phyloP scores from a whole-genome alignment of 1,284 basidiomycete species.

The Puccinia horiana region DNA sequence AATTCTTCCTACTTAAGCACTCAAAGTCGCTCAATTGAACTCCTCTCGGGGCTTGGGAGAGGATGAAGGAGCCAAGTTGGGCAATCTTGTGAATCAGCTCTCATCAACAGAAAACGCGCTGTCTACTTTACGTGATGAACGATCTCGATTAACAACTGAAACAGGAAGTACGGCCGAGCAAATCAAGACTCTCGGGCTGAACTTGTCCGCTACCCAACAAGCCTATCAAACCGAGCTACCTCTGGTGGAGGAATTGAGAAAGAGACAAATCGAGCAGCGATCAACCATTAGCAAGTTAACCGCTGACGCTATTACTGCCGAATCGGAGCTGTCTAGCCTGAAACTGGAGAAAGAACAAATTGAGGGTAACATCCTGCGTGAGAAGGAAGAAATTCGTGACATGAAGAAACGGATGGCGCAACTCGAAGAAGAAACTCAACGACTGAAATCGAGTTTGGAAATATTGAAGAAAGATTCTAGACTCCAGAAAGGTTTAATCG shows the following conservation, averaged over 20 bases:
- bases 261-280: constrained; percentile 71
- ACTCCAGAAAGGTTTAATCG: constrained; percentile 90
- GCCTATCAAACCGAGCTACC: constrained; percentile 82
- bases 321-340: constrained; percentile 86
- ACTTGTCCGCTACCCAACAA: constrained; percentile 62
- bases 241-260: constrained; percentile 71
- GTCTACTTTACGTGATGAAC: constrained; percentile 56
- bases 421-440: constrained; percentile 72
- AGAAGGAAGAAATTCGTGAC: constrained; percentile 90
- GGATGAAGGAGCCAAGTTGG: constrained; percentile 71
- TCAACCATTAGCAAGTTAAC: constrained; percentile 74
- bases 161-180: constrained; percentile 68
- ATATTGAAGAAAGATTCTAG: constrained; percentile 89
- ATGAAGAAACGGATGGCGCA: constrained; percentile 82
- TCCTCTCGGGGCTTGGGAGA: constrained; percentile 50
- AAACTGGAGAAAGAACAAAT: constrained; percentile 88
- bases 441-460: constrained; percentile 75
- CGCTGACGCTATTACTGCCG: constrained; percentile 81
- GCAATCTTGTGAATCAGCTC: constrained; percentile 79
- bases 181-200: constrained; percentile 60
- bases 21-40: not conserved
- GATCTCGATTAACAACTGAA: constrained; percentile 58
- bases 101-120: constrained; percentile 69
- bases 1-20: constrained; percentile 3
- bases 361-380: constrained; percentile 80